Percentiles rank a stretch among this genome's conserved stretches.
Evolutionary conservation across 192 early-diverging fungal species (phyloP).

Genomic region (Backusella sp.): DNA sequence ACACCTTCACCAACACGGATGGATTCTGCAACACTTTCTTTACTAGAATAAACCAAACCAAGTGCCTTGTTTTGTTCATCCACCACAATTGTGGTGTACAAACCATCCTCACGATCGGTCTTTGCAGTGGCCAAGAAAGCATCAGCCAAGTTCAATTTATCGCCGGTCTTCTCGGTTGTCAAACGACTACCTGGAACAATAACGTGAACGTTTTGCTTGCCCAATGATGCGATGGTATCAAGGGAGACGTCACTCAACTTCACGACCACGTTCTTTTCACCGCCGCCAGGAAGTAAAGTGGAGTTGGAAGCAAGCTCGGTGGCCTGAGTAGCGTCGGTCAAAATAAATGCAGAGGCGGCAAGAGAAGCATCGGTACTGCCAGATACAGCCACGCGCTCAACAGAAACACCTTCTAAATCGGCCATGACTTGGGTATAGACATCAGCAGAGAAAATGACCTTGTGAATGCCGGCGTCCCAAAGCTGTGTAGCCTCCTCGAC

Average conservation of each 20-base stretch:
- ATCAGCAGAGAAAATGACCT: slow-evolving; percentile 39
- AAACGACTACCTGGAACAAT: slow-evolving; percentile 30
- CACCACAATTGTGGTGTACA: slow-evolving; percentile 90
- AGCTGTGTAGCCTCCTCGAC: slow-evolving; percentile 44
- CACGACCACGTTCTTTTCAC: slow-evolving; percentile 36
- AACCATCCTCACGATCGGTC: slow-evolving; percentile 88
- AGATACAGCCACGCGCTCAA: slow-evolving; percentile 45
- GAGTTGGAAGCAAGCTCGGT: slow-evolving; percentile 21
- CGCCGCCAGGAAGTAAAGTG: slow-evolving; percentile 39
- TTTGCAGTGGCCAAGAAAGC: slow-evolving; percentile 54
- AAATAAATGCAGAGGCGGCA: slow-evolving; percentile 34
- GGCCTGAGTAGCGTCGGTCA: slow-evolving; percentile 16
- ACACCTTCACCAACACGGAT: slow-evolving; percentile 81
- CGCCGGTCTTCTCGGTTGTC: slow-evolving; percentile 27
- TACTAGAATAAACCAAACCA: slow-evolving; percentile 92
- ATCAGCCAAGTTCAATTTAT: slow-evolving; percentile 51
- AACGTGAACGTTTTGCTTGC: slow-evolving; percentile 35
- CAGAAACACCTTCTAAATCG: slow-evolving; percentile 36
- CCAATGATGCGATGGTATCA: slow-evolving; percentile 33
- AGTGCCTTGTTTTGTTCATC: slow-evolving; percentile 87
- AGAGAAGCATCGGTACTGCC: slow-evolving; percentile 13
- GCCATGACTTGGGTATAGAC: slow-evolving; percentile 26
- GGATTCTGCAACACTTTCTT: slow-evolving; percentile 78
- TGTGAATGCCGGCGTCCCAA: slow-evolving; percentile 48
- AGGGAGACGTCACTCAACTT: slow-evolving; percentile 20